These are phyloP conservation scores for Sclerotinia sclerotiorum DNA, from an alignment of 2,329 filamentous ascomycete species.

Conservation along the genomic window DNA sequence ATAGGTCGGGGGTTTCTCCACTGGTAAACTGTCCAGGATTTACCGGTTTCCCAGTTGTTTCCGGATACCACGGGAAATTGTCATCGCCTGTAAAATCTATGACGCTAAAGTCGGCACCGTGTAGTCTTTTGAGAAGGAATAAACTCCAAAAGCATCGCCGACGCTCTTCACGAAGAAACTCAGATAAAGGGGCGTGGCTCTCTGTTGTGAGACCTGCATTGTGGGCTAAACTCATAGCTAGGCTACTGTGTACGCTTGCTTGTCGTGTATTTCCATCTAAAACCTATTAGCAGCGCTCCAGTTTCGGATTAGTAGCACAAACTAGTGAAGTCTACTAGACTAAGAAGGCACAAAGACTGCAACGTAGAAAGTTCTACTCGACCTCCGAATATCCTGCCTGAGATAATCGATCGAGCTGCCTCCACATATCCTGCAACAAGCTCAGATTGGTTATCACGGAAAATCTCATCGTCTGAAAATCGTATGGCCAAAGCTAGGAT, in stretches of 20 bases:
- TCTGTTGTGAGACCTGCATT: slow-evolving; percentile 48
- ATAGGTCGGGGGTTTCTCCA: slow-evolving; percentile 15
- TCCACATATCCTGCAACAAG: slow-evolving; percentile 43
- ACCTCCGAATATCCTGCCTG: slow-evolving; percentile 42
- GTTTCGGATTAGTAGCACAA: slow-evolving; percentile 14
- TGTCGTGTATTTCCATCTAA: slow-evolving; percentile 48
- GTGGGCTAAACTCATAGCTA: slow-evolving; percentile 48
- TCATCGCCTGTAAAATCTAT: slow-evolving; percentile 43
- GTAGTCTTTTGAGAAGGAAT: slow-evolving; percentile 39
- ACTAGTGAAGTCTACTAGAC: slow-evolving; percentile 44
- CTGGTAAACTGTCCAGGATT: slow-evolving; percentile 27
- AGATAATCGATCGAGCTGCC: slow-evolving; percentile 39
- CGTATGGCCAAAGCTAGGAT: slow-evolving; percentile 46
- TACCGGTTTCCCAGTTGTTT: slow-evolving; percentile 39
- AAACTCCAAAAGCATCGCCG: slow-evolving; percentile 42
- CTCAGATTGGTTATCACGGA: slow-evolving; percentile 30
- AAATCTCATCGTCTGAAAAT: slow-evolving; percentile 42
- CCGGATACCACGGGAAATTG: slow-evolving; percentile 44
- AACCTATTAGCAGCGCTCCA: neutral
- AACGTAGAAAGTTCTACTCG: slow-evolving; percentile 44
- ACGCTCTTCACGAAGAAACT: slow-evolving; percentile 37
- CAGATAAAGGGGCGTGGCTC: slow-evolving; percentile 26
- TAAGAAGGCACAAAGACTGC: slow-evolving; percentile 44
- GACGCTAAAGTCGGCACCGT: slow-evolving; percentile 40
- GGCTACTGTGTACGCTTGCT: slow-evolving; percentile 46